Evolutionary conservation across 2,329 filamentous ascomycete species (phyloP), one percentile per base, ranked within the genome.

Genomic region (Endothia cerciana): DNA sequence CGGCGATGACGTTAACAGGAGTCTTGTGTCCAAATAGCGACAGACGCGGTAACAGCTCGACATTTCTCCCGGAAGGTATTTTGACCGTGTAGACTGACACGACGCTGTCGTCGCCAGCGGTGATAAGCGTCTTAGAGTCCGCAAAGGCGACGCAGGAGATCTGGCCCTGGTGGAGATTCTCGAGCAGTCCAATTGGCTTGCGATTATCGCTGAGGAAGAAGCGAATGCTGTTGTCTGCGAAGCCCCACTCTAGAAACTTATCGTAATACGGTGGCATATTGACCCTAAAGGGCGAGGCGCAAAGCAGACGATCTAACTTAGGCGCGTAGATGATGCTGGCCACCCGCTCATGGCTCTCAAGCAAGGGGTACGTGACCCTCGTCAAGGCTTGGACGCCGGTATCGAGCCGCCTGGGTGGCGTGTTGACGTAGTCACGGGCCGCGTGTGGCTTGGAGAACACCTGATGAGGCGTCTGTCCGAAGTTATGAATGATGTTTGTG

Each of bases 401-500:
- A 75, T 99, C 94, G 0, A 99, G 82, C 64, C 92, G 86, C 65
- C 87, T 87, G 3, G 85, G 81, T 5, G 87, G 88, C 63, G 88
- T 86, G 28, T 86, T 82, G 4, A 85, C 78, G 64, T 91, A 85
- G 70, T 97, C 93, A 17, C 90, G 87, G n/a, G 86, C 80, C 3
- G 91, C 89, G 76, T 99, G 95, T 15, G 91, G 84, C 66, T 90
- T 90, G 55, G 88, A 86, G 76, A 98, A 99, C 19, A 98, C 91
- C 76, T 99, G 96, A 72, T 96, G 91, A 1, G 96, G 95, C 1
- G 96, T 99, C 76, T 99, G 95, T 0, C 95, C 95, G 77, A 99
- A 99, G 72, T 98, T 98, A 78, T 99, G 94, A 72, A 99, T 98
- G 71, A 97, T 97, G 41, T 93, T 93, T 63, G 97, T 97, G 0